phyloP scores from a whole-genome alignment of 768 basidiomycete species.

The Podaxis mareebaensis region DNA sequence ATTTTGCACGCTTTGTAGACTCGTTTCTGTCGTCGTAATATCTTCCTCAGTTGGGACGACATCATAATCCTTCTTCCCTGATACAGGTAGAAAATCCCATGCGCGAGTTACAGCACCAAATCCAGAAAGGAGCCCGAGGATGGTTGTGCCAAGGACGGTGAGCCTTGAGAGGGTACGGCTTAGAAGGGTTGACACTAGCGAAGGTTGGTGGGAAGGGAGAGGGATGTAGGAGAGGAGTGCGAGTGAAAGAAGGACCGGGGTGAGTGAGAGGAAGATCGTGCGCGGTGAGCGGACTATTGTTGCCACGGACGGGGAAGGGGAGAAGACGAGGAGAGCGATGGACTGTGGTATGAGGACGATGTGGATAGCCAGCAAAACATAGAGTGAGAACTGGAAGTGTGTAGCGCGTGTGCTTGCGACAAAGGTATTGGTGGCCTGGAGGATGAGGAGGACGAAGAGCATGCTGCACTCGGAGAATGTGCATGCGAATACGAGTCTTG shows the following conservation, averaged over 20 bases:
- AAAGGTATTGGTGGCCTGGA: conserved; percentile 63
- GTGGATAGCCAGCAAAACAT: conserved; percentile 57
- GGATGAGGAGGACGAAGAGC: conserved; percentile 70
- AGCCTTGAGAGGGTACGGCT: conserved; percentile 60
- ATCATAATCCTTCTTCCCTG: conserved; percentile 30
- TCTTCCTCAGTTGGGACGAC: conserved; percentile 48
- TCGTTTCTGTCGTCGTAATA: conserved; percentile 54
- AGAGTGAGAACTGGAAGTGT: conserved; percentile 71
- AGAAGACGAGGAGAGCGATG: conserved; percentile 56
- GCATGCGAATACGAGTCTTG: conserved; percentile 53
- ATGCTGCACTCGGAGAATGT: conserved; percentile 77
- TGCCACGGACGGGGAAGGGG: conserved; percentile 31
- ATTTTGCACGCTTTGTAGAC: conserved; percentile 57
- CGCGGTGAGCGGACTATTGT: background rate
- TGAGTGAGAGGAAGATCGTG: conserved; percentile 23
- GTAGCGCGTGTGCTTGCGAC: conserved; percentile 57
- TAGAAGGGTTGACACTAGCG: conserved; percentile 38
- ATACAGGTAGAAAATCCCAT: conserved; percentile 57
- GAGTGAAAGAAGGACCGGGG: conserved; percentile 57
- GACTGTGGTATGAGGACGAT: conserved; percentile 70
- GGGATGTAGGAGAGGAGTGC: conserved; percentile 67
- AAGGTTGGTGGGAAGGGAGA: conserved; percentile 46
- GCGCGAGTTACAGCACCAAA: conserved; percentile 73
- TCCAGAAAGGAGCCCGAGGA: conserved; percentile 80
- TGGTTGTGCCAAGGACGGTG: conserved; percentile 72